A percentile compares a stretch with the other conserved stretches of the same genome.
Evolutionary conservation across 441 rosid species (phyloP).

Genomic region (Euphorbia corollata): DNA sequence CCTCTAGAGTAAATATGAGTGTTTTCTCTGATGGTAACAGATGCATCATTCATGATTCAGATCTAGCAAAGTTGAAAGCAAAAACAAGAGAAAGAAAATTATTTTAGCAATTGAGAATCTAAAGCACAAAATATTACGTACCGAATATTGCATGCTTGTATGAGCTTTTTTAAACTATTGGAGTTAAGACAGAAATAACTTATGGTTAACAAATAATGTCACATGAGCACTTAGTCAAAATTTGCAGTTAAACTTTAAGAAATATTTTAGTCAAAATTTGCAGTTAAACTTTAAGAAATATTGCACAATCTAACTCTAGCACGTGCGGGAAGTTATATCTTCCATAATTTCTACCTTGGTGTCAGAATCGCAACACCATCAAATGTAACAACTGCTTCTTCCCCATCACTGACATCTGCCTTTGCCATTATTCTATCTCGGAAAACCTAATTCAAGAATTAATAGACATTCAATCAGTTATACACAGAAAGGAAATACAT

Average conservation of each 20-base stretch:
- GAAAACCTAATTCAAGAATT: conserved; percentile 46
- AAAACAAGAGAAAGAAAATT: background rate
- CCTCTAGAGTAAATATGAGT: background rate
- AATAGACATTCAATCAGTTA: conserved; percentile 15
- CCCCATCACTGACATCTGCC: conserved; percentile 92
- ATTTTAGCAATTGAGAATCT: background rate
- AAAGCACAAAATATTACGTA: background rate
- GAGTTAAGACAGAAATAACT: background rate
- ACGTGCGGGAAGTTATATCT: background rate
- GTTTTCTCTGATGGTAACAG: background rate
- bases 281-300: too few species aligned
- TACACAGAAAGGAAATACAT: background rate
- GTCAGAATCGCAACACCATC: conserved; percentile 89
- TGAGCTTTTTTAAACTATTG: background rate
- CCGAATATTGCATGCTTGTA: background rate
- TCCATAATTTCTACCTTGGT: conserved; percentile 52
- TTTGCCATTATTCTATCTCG: conserved; percentile 57
- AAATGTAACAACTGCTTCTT: conserved; percentile 86
- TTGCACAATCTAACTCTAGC: too few species aligned
- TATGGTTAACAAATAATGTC: background rate
- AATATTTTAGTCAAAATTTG: too few species aligned
- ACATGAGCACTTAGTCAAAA: too few species aligned
- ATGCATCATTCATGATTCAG: background rate
- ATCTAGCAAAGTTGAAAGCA: background rate
- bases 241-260: too few species aligned